Evolutionary conservation across 495 filamentous ascomycete species (phyloP), one percentile per base, ranked within the genome.

Genomic region (Neurospora cerealis): DNA sequence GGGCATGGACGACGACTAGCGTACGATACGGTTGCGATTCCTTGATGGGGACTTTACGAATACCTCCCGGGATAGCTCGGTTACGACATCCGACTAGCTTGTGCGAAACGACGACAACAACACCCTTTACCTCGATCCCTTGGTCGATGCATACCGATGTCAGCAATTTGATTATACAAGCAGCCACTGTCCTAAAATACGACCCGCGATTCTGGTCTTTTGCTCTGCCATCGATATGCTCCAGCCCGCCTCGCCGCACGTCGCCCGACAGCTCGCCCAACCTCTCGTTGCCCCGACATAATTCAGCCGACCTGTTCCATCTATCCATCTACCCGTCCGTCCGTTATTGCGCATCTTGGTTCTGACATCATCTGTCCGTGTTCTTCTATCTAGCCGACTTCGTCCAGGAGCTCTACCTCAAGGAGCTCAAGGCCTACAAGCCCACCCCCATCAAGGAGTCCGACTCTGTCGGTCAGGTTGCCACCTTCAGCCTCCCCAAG

Each of bases 331-430:
- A 11, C 9, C 28, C 28, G 28, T 69, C 34, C 19, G 6, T 69
- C 72, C 70, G 40, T 28, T 11, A 11, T 70, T 32, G 4, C 32
- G 38, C 11, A 24, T 72, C 24, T 44, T 21, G 32, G 28, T 34
- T 36, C 44, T 39, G n/a, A 44, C 70, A 71, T 40, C 69, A 69
- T 19, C 6, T 41, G 41, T 54, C 82, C 82, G 77, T 37, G 72
- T 73, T 28, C 60, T 69, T 70, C 69, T 42, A 21, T 36, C 69
- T 75, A 98, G 96, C 91, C 86, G 96, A 99, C 85, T 87, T 96
- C 76, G 91, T 99, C 77, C 96, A 97, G 85, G 95, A 98, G 76
- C 89, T 99, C 78, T 99, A 98, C 89, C 91, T 99, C 78, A 89
- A 89, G 77, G 95, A 98, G 83, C 90, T 99, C 78, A 94, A 93